Evolutionary conservation across 2,329 filamentous ascomycete genomes (phyloP), one percentile per base, ranked within the genome.

Genomic region (Pochonia chlamydosporia): DNA sequence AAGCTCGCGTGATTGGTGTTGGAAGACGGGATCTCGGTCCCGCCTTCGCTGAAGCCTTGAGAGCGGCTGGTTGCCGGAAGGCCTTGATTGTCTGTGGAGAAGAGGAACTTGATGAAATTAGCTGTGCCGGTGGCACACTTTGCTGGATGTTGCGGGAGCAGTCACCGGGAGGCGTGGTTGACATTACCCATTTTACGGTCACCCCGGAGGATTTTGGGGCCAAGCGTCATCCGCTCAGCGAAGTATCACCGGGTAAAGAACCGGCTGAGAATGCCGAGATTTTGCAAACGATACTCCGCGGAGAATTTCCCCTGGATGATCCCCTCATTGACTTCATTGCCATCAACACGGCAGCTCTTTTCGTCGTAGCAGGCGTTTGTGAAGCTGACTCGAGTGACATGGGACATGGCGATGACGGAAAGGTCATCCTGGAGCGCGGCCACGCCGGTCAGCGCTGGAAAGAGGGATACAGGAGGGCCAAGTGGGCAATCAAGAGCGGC

Each of bases 21-120:
- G 92, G 91, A 14, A 82, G 93, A 52, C 81, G 85, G 61, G 87
- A 90, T 56, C 82, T 99, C 18, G 93, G 92, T 1, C 85, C 85
- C 2, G 85, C 95, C 8, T 99, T 96, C 63, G 88, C 88, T 2
- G 87, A 96, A 56, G 89, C 92, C 0, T 71, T 99, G 44, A 78
- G 77, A 30, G 75, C 93, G 55, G 79, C 81, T 14, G 91, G 91
- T 23, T 82, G 82, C 36, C 82, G 74, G 52, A 97, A 96, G 66
- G 91, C 88, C 3, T 72, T 99, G 67, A 80, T 99, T 20, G 87
- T 97, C 16, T 99, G 92, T 62, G 93, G 93, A 37, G 85, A 87
- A 55, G 95, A 97, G 70, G 89, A 97, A 57, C 81, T 99, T 25
- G 93, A 99, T 63, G 93, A 99, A 71, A 81, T 99, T 52, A 93